These are phyloP conservation scores for Sporopachydermia lactativora DNA, from an alignment of 805 yeast genomes.

Conservation along the genomic window DNA sequence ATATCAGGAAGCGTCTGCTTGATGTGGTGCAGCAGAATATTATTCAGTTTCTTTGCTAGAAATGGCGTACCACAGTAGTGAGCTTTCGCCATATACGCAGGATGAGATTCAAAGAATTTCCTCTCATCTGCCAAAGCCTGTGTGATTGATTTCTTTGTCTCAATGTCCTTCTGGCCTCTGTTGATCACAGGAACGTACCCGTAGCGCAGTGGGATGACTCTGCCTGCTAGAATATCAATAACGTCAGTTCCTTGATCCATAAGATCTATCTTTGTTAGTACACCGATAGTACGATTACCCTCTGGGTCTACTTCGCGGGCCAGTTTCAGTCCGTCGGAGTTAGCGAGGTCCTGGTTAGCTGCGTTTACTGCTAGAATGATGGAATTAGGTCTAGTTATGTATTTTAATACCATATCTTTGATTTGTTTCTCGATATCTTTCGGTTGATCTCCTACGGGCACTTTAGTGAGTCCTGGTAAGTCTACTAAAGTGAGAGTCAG, in stretches of 20 bases:
- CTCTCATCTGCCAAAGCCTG: slow-evolving; percentile 63
- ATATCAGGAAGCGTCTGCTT: slow-evolving; percentile 65
- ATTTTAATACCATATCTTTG: slow-evolving; percentile 66
- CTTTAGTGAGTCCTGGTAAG: slow-evolving; percentile 77
- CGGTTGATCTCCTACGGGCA: slow-evolving; percentile 85
- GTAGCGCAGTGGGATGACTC: slow-evolving; percentile 73
- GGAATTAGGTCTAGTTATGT: slow-evolving; percentile 74
- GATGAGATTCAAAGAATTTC: slow-evolving; percentile 56
- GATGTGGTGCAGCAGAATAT: slow-evolving; percentile 66
- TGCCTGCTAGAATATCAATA: slow-evolving; percentile 68
- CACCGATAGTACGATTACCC: slow-evolving; percentile 77
- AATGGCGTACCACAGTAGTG: slow-evolving; percentile 84
- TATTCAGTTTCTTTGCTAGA: slow-evolving; percentile 68
- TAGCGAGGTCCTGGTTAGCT: slow-evolving; percentile 75
- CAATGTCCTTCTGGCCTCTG: slow-evolving; percentile 81
- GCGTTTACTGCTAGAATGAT: slow-evolving; percentile 70
- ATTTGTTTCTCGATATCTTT: slow-evolving; percentile 75
- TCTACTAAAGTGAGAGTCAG: slow-evolving; percentile 72
- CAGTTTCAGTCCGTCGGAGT: slow-evolving; percentile 69
- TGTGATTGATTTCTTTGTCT: slow-evolving; percentile 60
- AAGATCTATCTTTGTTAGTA: slow-evolving; percentile 67
- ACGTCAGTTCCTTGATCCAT: slow-evolving; percentile 87
- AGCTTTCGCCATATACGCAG: slow-evolving; percentile 70
- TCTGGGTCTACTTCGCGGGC: slow-evolving; percentile 85
- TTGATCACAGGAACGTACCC: slow-evolving; percentile 81